Conservation (phyloP, 148 eudicot genomes). For the Amaranthus palmeri region DNA sequence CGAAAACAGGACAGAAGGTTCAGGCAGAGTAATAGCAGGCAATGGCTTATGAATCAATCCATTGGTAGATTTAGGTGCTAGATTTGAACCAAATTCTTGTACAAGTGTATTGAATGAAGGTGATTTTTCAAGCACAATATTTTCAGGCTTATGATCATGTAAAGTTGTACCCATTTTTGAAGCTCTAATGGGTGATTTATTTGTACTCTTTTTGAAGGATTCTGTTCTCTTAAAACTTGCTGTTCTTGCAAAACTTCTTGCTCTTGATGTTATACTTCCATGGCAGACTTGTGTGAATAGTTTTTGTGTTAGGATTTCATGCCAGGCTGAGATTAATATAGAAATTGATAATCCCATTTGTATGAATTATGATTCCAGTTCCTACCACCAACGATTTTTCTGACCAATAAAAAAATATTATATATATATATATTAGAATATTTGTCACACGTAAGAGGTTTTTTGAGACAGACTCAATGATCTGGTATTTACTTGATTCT, state of each 20-base stretch:
- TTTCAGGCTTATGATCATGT: slow-evolving; percentile 43
- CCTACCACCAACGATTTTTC: not conserved
- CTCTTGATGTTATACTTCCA: slow-evolving; percentile 17
- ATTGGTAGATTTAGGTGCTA: slow-evolving; percentile 26
- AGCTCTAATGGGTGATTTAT: slow-evolving; percentile 2
- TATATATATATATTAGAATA: no score
- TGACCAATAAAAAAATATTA: not conserved
- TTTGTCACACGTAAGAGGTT: no score
- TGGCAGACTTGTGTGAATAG: slow-evolving; percentile 22
- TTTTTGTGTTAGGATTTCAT: slow-evolving; percentile 42
- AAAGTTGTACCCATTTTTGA: slow-evolving; percentile 23
- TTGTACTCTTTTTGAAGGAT: slow-evolving; percentile 25
- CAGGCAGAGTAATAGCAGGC: slow-evolving; percentile 57
- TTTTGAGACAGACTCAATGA: no score
- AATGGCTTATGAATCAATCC: slow-evolving; percentile 34
- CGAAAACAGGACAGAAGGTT: slow-evolving; percentile 58
- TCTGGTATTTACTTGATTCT: no score
- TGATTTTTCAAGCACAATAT: slow-evolving; percentile 41
- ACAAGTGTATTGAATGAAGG: slow-evolving; percentile 62
- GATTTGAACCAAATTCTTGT: slow-evolving; percentile 25
- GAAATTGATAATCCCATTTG: slow-evolving; percentile 51
- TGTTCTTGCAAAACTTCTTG: slow-evolving; percentile 35
- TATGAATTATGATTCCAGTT: not conserved
- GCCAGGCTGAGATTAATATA: slow-evolving; percentile 51
- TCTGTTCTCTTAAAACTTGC: slow-evolving; percentile 40